Evolutionary conservation across 2,329 filamentous ascomycete species (phyloP).

Genomic region (Aspergillus sergii): DNA sequence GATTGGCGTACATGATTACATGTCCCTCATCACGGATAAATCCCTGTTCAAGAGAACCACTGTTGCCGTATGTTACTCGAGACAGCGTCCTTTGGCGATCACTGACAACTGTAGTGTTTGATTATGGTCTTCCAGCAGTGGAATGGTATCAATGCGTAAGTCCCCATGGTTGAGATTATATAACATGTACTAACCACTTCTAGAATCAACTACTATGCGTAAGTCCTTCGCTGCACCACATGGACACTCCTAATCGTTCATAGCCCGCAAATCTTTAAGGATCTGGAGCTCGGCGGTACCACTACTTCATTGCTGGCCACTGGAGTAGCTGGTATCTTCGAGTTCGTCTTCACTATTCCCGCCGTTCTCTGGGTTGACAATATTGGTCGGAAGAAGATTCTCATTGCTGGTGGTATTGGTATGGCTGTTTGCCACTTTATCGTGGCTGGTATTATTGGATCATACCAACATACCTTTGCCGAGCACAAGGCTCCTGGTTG

Average conservation of each 20-base stretch:
- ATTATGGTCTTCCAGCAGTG: slow-evolving; percentile 51
- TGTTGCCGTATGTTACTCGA: slow-evolving; percentile 37
- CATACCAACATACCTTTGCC: slow-evolving; percentile 61
- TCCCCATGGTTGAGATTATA: neutral
- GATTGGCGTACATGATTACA: slow-evolving; percentile 56
- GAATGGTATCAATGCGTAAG: slow-evolving; percentile 42
- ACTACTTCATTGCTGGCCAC: slow-evolving; percentile 43
- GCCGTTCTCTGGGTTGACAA: slow-evolving; percentile 45
- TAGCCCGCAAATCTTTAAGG: slow-evolving; percentile 37
- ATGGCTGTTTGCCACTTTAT: slow-evolving; percentile 74
- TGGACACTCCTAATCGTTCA: neutral
- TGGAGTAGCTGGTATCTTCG: slow-evolving; percentile 44
- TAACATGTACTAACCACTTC: neutral
- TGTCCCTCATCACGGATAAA: slow-evolving; percentile 35
- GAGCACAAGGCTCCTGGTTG: slow-evolving; percentile 66
- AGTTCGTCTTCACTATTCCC: slow-evolving; percentile 45
- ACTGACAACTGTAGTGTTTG: slow-evolving; percentile 63
- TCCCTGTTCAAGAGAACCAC: slow-evolving; percentile 40
- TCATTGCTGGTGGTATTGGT: slow-evolving; percentile 60
- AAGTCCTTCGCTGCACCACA: slow-evolving; percentile 4
- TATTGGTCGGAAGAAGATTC: slow-evolving; percentile 43
- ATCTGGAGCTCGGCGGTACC: slow-evolving; percentile 37
- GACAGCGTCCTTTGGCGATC: slow-evolving; percentile 49
- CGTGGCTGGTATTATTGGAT: slow-evolving; percentile 69
- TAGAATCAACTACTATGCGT: slow-evolving; percentile 44